A percentile compares a stretch with the other conserved stretches of the same genome.
These are phyloP conservation scores for Periconia sp. DNA, from an alignment of 2,329 filamentous ascomycete species.

Conservation along the genomic window DNA sequence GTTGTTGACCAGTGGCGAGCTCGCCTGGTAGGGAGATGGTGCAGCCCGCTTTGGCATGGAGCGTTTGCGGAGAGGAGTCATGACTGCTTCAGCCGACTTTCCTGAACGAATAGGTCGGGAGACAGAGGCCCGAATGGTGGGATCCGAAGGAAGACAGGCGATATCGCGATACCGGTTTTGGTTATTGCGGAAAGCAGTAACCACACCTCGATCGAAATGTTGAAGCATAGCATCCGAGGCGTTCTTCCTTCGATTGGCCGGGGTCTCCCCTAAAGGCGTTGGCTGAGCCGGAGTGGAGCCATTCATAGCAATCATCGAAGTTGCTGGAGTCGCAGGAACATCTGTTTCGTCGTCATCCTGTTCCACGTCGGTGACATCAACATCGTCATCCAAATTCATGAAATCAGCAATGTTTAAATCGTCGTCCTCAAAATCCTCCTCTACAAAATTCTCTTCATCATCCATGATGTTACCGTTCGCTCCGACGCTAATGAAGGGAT, in stretches of 20 bases:
- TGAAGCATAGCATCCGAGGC: constrained; percentile 46
- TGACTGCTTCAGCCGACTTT: constrained; percentile 46
- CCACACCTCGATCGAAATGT: constrained; percentile 58
- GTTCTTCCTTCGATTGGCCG: constrained; percentile 31
- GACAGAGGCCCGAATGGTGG: constrained; percentile 41
- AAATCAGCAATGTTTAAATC: constrained; percentile 49
- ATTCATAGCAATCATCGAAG: constrained; percentile 33
- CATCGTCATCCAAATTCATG: constrained; percentile 45
- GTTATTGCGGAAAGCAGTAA: constrained; percentile 48
- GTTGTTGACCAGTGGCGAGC: constrained; percentile 17
- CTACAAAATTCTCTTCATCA: constrained; percentile 64
- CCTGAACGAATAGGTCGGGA: constrained; percentile 46
- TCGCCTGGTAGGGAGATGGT: constrained; percentile 27
- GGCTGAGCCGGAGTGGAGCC: constrained; percentile 40
- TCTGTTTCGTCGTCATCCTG: constrained; percentile 45
- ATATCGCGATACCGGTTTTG: constrained; percentile 47
- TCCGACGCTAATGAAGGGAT: constrained; percentile 65
- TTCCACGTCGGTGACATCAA: constrained; percentile 42
- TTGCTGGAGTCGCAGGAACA: constrained; percentile 42
- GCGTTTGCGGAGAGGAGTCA: constrained; percentile 46
- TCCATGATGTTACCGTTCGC: constrained; percentile 62
- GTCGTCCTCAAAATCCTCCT: constrained; percentile 66
- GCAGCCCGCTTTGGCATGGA: constrained; percentile 34
- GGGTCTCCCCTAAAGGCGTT: constrained; percentile 27
- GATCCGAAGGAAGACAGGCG: constrained; percentile 44